Base-by-base conservation (phyloP, 2,329 filamentous ascomycete genomes). In the Hypomyces rosellus region DNA sequence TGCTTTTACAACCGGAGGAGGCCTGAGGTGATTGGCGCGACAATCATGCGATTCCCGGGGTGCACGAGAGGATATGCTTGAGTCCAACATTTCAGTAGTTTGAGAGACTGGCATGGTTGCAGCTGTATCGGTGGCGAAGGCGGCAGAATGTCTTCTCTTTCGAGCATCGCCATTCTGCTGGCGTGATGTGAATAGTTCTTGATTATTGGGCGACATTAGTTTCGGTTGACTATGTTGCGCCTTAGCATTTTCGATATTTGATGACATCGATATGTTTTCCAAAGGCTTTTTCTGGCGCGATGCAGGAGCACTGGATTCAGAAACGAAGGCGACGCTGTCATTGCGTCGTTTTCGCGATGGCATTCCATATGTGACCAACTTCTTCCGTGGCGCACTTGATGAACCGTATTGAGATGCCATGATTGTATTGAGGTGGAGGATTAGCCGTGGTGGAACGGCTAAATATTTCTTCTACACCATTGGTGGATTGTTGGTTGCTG, bases 321-420 rank as follows among this genome's bases (percentile, higher is more conserved):
- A 33, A 15, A n/a, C 41, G 22, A n/a, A 14, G 12, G 20, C 25
- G 11, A 16, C n/a, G 22, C 33, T 44, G 16, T 33, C 25, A 25
- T 33, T 25, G 25, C 25, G 54, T 41, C 49, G 52, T 45, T 57
- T 63, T 53, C 61, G 61, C 51, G 59, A 55, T 47, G 59, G 34
- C 44, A 61, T 63, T 41, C 61, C 61, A 47, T 63, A 63, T 5
- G 61, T 63, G 50, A 59, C 49, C 16, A 62, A 41, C 51, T 58
- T 61, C 50, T 54, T 61, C 48, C 54, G 53, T 39, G 53, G 39
- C 20, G 59, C 54, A 36, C 59, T 52, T n/a, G 59, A 43, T 36
- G 61, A 42, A 34, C 56, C 55, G 15, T 50, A 54, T 47, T 54
- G 54, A 40, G 58, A 57, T 48, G 55, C 46, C 54, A 61, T 62